These are phyloP conservation scores for Cytospora schulzeri DNA, from an alignment of 2,329 filamentous ascomycete species.

Conservation along the genomic window DNA sequence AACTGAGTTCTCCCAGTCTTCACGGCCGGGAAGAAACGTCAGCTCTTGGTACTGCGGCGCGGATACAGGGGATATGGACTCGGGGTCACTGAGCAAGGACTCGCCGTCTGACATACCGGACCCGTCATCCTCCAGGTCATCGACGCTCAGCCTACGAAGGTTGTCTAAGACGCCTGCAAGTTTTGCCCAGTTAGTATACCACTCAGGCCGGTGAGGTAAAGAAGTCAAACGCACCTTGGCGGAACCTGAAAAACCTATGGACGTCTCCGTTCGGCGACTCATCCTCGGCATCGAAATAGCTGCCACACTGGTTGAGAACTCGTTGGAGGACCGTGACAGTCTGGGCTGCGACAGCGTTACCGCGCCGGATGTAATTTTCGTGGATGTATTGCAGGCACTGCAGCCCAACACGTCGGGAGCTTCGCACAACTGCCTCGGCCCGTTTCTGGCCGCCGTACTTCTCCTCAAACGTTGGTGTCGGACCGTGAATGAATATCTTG, in stretches of 20 bases:
- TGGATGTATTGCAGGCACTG: conserved; percentile 50
- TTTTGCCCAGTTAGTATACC: neutral
- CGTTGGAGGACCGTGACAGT: conserved; percentile 46
- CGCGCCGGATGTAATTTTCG: conserved; percentile 48
- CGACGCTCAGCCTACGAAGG: conserved; percentile 58
- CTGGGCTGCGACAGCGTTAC: conserved; percentile 45
- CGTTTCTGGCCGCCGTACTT: conserved; percentile 37
- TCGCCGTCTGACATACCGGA: conserved; percentile 56
- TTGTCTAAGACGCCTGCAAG: conserved; percentile 45
- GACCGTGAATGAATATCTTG: conserved; percentile 44
- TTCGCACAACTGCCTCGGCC: conserved; percentile 38
- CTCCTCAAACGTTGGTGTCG: conserved; percentile 35
- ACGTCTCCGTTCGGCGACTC: conserved; percentile 37
- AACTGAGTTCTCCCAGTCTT: conserved; percentile 59
- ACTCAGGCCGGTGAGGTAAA: no score
- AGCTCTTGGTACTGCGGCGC: conserved; percentile 20
- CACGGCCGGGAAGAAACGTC: conserved; percentile 14
- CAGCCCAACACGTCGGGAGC: conserved; percentile 46
- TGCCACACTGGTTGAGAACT: conserved; percentile 45
- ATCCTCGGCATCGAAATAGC: conserved; percentile 42
- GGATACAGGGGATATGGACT: neutral
- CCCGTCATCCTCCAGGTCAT: conserved; percentile 60
- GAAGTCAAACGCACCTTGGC: conserved; percentile 39
- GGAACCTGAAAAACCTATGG: conserved; percentile 39
- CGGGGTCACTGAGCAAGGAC: conserved; percentile 29